A percentile compares a stretch with the other conserved stretches of the same genome.
Conservation (phyloP, 2,329 filamentous ascomycete genomes). For the Penicillium sp. region DNA sequence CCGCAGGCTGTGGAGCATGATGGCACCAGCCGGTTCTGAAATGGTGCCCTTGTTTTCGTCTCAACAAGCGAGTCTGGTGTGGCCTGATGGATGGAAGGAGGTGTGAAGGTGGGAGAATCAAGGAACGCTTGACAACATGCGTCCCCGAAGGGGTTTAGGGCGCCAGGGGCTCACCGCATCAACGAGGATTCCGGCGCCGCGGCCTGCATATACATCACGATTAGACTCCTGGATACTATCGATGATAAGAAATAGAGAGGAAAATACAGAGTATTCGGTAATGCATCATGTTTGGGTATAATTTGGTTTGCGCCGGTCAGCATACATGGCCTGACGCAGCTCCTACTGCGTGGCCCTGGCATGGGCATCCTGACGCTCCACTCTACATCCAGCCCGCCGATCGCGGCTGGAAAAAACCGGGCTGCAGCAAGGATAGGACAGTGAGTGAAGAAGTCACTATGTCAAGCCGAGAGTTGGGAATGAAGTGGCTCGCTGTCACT, state of each 20-base stretch:
- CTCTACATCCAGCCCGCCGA: constrained; percentile 16
- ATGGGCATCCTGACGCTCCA: constrained; percentile 23
- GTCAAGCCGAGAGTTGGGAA: no score
- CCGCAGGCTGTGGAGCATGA: constrained; percentile 33
- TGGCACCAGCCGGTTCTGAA: constrained; percentile 24
- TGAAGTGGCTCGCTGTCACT: no score
- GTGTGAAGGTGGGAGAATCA: constrained; percentile 13
- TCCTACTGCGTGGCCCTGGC: constrained; percentile 6
- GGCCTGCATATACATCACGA: no score
- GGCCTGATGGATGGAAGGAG: constrained; percentile 13
- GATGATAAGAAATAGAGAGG: neutral
- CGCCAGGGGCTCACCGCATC: constrained; percentile 23
- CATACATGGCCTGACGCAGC: neutral
- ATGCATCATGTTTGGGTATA: neutral
- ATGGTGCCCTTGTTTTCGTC: constrained; percentile 5
- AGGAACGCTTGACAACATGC: constrained; percentile 25
- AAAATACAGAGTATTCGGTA: neutral
- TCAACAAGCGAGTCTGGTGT: constrained; percentile 14
- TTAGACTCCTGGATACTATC: no score
- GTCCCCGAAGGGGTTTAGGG: constrained; percentile 29
- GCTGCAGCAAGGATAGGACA: neutral
- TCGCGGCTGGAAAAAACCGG: constrained; percentile 3
- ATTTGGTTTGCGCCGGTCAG: neutral
- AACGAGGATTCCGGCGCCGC: constrained; percentile 14
- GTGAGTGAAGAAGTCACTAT: no score